A percentile compares a stretch with the other conserved stretches of the same genome.
These are phyloP conservation scores for Pestalotiopsis sp. DNA, from an alignment of 2,329 filamentous ascomycete species.

Conservation along the genomic window DNA sequence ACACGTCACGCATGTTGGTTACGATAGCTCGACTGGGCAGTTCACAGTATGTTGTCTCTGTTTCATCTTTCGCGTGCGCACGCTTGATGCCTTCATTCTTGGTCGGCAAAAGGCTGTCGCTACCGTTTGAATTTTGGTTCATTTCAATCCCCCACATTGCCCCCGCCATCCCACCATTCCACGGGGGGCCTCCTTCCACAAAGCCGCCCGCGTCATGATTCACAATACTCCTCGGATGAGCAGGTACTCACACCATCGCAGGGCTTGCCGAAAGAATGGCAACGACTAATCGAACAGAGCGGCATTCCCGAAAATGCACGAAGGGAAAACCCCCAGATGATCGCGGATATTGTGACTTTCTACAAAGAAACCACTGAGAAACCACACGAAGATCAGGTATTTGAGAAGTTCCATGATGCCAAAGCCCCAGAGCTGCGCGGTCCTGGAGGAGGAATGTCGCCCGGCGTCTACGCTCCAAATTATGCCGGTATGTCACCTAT, in stretches of 20 bases:
- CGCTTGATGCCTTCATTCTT: background rate
- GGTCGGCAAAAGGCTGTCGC: background rate
- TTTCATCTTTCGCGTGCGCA: conserved; percentile 14
- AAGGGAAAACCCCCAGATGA: conserved; percentile 91
- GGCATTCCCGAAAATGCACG: conserved; percentile 96
- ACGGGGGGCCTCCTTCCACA: background rate
- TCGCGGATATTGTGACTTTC: conserved; percentile 93
- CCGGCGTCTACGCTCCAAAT: conserved; percentile 54
- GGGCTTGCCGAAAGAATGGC: conserved; percentile 98
- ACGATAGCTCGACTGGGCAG: conserved; percentile 93
- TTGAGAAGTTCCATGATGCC: conserved; percentile 95
- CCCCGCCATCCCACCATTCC: conserved; percentile 6
- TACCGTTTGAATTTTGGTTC: background rate
- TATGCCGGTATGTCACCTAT: conserved; percentile 62
- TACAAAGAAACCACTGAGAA: conserved; percentile 91
- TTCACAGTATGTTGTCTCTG: conserved; percentile 68
- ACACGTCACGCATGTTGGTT: conserved; percentile 96
- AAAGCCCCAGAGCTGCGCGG: conserved; percentile 56
- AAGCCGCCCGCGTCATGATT: background rate
- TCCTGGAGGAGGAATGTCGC: conserved; percentile 46
- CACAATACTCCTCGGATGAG: background rate
- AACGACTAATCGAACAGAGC: conserved; percentile 90
- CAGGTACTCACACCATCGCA: conserved; percentile 35
- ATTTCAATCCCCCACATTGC: conserved; percentile 18
- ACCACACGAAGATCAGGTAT: conserved; percentile 79